Evolutionary conservation across 2,329 filamentous ascomycete genomes (phyloP).

Genomic region (Colletotrichum nymphaeae): DNA sequence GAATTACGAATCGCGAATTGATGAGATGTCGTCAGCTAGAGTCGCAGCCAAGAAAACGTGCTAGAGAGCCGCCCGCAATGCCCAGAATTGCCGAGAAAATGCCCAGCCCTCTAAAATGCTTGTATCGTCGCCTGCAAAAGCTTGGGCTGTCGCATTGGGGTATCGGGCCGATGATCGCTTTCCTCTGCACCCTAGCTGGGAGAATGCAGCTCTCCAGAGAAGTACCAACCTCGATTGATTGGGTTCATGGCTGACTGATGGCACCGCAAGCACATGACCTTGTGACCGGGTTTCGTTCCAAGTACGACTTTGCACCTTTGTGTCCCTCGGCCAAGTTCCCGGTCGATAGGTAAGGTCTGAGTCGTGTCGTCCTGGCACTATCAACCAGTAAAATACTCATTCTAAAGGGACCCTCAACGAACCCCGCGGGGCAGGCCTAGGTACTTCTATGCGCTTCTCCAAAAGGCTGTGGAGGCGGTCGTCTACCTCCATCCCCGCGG

Average conservation of each 20-base stretch:
- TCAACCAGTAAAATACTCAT: constrained; percentile 8
- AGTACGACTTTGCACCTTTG: background rate
- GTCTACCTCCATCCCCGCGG: background rate
- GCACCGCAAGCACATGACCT: background rate
- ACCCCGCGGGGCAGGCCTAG: background rate
- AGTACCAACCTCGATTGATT: background rate
- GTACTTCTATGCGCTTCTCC: background rate
- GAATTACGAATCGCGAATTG: background rate
- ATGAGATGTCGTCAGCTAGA: background rate
- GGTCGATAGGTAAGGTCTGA: constrained; percentile 3
- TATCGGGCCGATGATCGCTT: background rate
- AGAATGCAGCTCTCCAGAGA: background rate
- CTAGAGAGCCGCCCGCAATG: constrained; percentile 1
- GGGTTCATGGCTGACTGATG: background rate
- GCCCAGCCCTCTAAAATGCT: constrained; percentile 28
- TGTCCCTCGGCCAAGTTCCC: background rate
- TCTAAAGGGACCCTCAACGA: background rate
- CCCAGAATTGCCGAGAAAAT: constrained; percentile 26
- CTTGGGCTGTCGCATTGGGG: background rate
- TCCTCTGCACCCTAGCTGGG: background rate
- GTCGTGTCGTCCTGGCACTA: background rate
- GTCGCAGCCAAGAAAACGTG: constrained; percentile 5
- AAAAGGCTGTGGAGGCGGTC: background rate
- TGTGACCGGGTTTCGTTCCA: background rate
- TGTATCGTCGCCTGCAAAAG: constrained; percentile 24